Percentiles rank a stretch among this genome's conserved stretches.
Evolutionary conservation across 345 rosid genomes (phyloP).

Genomic region (Hypericum androsaemum): DNA sequence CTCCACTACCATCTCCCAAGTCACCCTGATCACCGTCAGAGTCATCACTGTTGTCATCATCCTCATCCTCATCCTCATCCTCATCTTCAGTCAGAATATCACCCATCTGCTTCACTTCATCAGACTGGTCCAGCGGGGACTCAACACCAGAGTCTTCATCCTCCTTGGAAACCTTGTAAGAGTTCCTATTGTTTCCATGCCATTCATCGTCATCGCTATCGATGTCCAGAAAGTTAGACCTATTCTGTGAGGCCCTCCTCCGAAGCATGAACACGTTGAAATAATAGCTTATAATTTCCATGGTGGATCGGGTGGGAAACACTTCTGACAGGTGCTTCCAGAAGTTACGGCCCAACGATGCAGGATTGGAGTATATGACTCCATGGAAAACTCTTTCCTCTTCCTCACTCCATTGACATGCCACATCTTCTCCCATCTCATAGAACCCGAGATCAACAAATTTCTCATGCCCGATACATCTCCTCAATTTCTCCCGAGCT

Average conservation of each 20-base stretch:
- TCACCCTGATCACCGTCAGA: not conserved
- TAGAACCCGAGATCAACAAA: conserved; percentile 45
- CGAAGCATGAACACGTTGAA: conserved; percentile 57
- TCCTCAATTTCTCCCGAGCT: conserved; percentile 43
- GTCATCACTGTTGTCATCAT: conserved; percentile 2
- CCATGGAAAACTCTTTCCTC: conserved; percentile 48
- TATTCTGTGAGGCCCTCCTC: conserved; percentile 58
- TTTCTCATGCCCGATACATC: conserved; percentile 40
- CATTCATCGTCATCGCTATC: conserved; percentile 88
- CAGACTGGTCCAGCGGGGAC: conserved; percentile 28
- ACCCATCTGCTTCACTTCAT: conserved; percentile 11
- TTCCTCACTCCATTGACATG: conserved; percentile 43
- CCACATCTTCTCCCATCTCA: conserved; percentile 70
- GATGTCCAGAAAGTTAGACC: conserved; percentile 30
- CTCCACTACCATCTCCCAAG: conserved; percentile 7
- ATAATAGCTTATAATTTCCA: conserved; percentile 65
- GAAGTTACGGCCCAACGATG: conserved; percentile 42
- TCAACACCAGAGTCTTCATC: conserved; percentile 48
- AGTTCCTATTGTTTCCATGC: conserved; percentile 28
- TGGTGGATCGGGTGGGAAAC: conserved; percentile 42
- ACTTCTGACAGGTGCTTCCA: conserved; percentile 48
- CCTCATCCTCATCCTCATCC: conserved; percentile 16
- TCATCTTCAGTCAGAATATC: conserved; percentile 14
- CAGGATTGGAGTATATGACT: conserved; percentile 48
- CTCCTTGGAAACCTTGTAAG: conserved; percentile 23